Evolutionary conservation across 179 eudicot species (phyloP), one percentile per base, ranked within the genome.

Genomic region (Carnegiea gigantea): DNA sequence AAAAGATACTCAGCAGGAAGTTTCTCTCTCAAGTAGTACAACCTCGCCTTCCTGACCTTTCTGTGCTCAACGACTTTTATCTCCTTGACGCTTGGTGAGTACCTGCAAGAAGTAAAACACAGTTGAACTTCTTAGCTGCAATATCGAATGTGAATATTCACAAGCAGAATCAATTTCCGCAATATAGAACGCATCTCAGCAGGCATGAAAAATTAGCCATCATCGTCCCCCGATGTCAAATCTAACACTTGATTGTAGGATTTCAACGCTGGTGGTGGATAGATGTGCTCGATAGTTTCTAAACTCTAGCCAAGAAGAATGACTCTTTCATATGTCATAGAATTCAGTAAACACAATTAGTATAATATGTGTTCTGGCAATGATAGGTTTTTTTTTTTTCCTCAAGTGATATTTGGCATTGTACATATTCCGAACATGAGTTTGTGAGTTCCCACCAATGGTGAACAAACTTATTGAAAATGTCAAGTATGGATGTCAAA

Each of bases 1-100:
- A 95, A 93, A 79, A 94, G 91, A 51, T 93, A 93, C 30, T 93
- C 85, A 88, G 95, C 89, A 65, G 98, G 99, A 78, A 95, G 99
- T 89, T 93, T 95, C 80, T 95, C 95, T 82, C 99, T 84, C 82
- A 95, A 88, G 78, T 93, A 95, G 87, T 94, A 95, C 82, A 95
- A 65, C 86, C 90, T 85, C 18, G 99, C 98, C 85, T 97, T 90
- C 71, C 99, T 89, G 49, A 95, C 99, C 87, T 94, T 95, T 90
- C 92, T 81, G 89, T 92, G 98, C 79, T 57, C 79, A 12, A 94
- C 79, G n/a, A 95, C 93, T 86, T 84, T 90, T 12, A 95, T 90
- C 86, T 95, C 98, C 83, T 91, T 94, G 84, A 95, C 87, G 73
- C 86, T 87, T 24, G 98, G 99, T 10, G 99, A 94, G 87, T 95